These are phyloP conservation scores for Fraxinus sp. DNA, from an alignment of 305 asterid genomes.

Conservation along the genomic window DNA sequence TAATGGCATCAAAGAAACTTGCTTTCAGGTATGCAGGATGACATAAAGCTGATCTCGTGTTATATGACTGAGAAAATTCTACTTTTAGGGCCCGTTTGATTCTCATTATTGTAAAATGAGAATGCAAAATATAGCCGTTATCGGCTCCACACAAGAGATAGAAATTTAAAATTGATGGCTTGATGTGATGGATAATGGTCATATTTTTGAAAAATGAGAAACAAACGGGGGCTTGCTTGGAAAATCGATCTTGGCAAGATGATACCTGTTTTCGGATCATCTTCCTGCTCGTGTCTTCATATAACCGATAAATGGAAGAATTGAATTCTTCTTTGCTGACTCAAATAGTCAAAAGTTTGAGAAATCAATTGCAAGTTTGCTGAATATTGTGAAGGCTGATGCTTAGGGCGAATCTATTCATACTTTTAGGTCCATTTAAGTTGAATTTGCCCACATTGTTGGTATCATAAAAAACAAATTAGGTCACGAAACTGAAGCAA, in stretches of 20 bases:
- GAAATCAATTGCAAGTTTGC: background rate
- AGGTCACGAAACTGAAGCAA: constrained; percentile 14
- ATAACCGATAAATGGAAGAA: background rate
- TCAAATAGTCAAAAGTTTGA: constrained; percentile 19
- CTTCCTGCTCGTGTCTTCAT: background rate
- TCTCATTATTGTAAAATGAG: too few species aligned
- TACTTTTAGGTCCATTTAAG: constrained; percentile 14
- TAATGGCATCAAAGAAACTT: constrained; percentile 97
- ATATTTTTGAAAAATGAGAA: too few species aligned
- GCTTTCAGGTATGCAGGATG: constrained; percentile 77
- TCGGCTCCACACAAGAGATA: too few species aligned
- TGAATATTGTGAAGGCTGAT: constrained; percentile 17
- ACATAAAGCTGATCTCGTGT: constrained; percentile 8
- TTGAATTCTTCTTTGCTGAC: constrained; percentile 6
- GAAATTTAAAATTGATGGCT: too few species aligned
- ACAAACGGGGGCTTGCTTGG: background rate
- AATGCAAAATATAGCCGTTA: too few species aligned
- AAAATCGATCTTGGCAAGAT: background rate
- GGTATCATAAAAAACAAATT: constrained; percentile 9
- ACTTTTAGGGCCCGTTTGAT: background rate
- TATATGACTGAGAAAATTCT: constrained; percentile 12
- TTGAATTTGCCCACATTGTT: background rate
- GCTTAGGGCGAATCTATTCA: constrained; percentile 5
- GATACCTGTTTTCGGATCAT: background rate
- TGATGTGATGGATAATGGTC: too few species aligned